A percentile compares a stretch with the other conserved stretches of the same genome.
Evolutionary conservation across 2,329 filamentous ascomycete species (phyloP).

Genomic region (Scytalidium lignicola): DNA sequence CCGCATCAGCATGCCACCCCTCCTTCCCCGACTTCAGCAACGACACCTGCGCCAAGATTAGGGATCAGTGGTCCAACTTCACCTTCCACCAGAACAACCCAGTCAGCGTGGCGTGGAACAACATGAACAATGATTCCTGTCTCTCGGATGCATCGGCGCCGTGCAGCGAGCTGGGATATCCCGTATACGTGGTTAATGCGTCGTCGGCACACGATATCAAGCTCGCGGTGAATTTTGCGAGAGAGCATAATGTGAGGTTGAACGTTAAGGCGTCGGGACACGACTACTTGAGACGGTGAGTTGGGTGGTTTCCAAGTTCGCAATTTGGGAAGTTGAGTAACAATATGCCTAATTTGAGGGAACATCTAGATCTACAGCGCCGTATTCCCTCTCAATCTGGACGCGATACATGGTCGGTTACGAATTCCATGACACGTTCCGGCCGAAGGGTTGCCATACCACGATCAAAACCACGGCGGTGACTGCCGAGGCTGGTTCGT

Average conservation of each 20-base stretch:
- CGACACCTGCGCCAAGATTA: conserved; percentile 18
- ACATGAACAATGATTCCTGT: conserved; percentile 30
- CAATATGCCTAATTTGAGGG: neutral
- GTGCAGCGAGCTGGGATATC: conserved; percentile 21
- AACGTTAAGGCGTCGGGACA: conserved; percentile 11
- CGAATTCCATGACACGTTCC: conserved; percentile 4
- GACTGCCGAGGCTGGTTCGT: conserved; percentile 9
- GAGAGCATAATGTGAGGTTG: conserved; percentile 10
- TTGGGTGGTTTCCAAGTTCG: neutral
- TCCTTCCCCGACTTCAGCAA: conserved; percentile 20
- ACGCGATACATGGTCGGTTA: conserved; percentile 5
- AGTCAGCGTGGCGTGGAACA: conserved; percentile 26
- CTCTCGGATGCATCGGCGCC: conserved; percentile 22
- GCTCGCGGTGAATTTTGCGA: conserved; percentile 24
- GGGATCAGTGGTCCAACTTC: conserved; percentile 23
- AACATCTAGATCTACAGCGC: neutral
- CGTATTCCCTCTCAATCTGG: conserved; percentile 14
- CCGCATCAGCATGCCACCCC: conserved; percentile 26
- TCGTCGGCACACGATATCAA: conserved; percentile 24
- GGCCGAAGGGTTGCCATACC: conserved; percentile 4
- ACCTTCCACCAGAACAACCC: conserved; percentile 20
- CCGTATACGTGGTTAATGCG: conserved; percentile 30
- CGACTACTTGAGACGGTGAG: conserved; percentile 8
- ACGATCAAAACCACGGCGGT: conserved; percentile 1
- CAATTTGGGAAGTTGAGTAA: neutral